Evolutionary conservation across 1,139 yeast species (phyloP).

Genomic region (Scheffersomyces quercinus): DNA sequence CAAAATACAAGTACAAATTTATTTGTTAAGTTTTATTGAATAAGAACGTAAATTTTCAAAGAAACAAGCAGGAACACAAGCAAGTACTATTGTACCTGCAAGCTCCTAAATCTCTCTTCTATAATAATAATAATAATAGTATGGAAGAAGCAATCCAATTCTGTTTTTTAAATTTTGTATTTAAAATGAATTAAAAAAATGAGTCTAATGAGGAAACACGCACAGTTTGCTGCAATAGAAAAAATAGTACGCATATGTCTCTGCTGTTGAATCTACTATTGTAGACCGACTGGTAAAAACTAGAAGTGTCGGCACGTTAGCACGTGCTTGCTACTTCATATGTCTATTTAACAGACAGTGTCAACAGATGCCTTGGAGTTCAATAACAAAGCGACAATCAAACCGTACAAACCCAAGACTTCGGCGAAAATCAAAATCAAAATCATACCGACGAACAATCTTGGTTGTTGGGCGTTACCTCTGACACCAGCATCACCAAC

Average conservation of each 20-base stretch:
- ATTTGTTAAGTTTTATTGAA: neutral
- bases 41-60: neutral
- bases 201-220: neutral
- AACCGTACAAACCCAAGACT: slow-evolving; percentile 95
- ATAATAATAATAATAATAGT: neutral
- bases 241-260: no score
- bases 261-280: no score
- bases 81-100: neutral
- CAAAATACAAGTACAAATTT: neutral
- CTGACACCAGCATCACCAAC: slow-evolving; percentile 99
- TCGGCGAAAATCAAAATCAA: slow-evolving; percentile 97
- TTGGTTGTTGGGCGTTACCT: slow-evolving; percentile 94
- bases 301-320: no score
- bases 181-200: neutral
- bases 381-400: slow-evolving; percentile 94
- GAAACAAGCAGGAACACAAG: neutral
- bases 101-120: neutral
- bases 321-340: no score
- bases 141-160: neutral
- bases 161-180: neutral
- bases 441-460: slow-evolving; percentile 96
- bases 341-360: slow-evolving; percentile 51
- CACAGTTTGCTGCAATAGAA: no score
- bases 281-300: no score
- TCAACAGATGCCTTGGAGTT: slow-evolving; percentile 88